phyloP scores from a whole-genome alignment of 1,284 basidiomycete species.

The Volvariella surrecta region DNA sequence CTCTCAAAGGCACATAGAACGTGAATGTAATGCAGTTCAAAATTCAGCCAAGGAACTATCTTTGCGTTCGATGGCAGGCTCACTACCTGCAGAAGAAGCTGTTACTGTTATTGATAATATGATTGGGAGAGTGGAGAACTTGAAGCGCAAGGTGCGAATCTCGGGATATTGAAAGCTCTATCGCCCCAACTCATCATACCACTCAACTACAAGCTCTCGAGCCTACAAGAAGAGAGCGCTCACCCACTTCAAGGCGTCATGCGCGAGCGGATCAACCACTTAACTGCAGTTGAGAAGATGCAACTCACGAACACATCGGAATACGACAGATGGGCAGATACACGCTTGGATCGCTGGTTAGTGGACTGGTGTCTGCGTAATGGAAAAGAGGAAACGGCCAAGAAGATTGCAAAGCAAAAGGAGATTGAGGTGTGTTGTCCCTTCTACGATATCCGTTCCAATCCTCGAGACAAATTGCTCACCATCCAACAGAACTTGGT shows the following conservation, averaged over 20 bases:
- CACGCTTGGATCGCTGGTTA: slow-evolving; percentile 82
- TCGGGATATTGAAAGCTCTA: slow-evolving; percentile 5
- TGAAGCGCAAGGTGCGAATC: slow-evolving; percentile 71
- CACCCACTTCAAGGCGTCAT: slow-evolving; percentile 64
- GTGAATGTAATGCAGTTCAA: slow-evolving; percentile 61
- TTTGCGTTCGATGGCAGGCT: slow-evolving; percentile 24
- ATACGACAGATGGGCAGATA: slow-evolving; percentile 71
- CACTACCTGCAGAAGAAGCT: slow-evolving; percentile 35
- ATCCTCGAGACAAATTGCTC: no score
- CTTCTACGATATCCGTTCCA: slow-evolving; percentile 5
- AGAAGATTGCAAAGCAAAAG: slow-evolving; percentile 59
- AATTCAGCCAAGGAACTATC: slow-evolving; percentile 45
- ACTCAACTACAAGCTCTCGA: slow-evolving; percentile 52
- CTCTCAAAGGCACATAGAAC: slow-evolving; percentile 73
- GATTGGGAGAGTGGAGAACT: slow-evolving; percentile 63
- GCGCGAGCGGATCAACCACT: slow-evolving; percentile 63
- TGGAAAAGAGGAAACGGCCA: slow-evolving; percentile 65
- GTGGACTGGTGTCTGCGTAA: slow-evolving; percentile 85
- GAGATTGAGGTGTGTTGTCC: slow-evolving; percentile 52
- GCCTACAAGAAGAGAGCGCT: slow-evolving; percentile 58
- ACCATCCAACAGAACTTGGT: slow-evolving; percentile 56
- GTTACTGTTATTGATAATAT: slow-evolving; percentile 62
- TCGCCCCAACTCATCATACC: no score
- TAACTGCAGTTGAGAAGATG: slow-evolving; percentile 51
- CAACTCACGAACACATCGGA: slow-evolving; percentile 44